phyloP scores from a whole-genome alignment of 495 filamentous ascomycete species.

The Bombardia bombarda region DNA sequence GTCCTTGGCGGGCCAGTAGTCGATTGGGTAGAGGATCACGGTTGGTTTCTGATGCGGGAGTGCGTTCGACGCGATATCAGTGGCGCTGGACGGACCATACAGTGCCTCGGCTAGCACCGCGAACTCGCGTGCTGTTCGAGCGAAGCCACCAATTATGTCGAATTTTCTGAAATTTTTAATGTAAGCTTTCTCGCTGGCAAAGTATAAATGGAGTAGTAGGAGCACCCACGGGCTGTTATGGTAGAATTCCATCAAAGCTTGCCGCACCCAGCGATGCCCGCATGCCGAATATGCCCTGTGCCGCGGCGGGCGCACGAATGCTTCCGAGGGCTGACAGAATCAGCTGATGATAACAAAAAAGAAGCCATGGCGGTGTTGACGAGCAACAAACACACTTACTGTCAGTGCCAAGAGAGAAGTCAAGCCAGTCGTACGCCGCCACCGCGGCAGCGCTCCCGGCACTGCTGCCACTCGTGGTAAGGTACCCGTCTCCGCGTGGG shows the following conservation, averaged over 20 bases:
- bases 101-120: no score
- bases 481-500: slow-evolving; percentile 8
- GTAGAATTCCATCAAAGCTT: slow-evolving; percentile 1
- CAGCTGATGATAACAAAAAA: no score
- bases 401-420: slow-evolving; percentile 6
- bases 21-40: slow-evolving; percentile 4
- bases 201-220: no score
- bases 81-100: no score
- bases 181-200: no score
- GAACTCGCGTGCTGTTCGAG: no score
- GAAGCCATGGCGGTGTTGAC: no score
- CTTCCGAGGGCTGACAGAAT: slow-evolving; percentile 8
- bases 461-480: slow-evolving; percentile 3
- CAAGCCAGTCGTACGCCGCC: slow-evolving; percentile 7
- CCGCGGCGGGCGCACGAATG: slow-evolving; percentile 2
- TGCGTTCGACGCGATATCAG: no score
- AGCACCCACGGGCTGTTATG: background rate
- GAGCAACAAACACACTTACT: no score
- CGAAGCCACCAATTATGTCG: no score
- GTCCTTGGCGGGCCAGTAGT: slow-evolving; percentile 2
- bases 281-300: slow-evolving; percentile 6
- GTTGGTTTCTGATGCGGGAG: no score
- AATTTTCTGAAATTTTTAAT: no score
- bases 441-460: slow-evolving; percentile 3
- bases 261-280: slow-evolving; percentile 1